These are phyloP conservation scores for Trifolium fragiferum DNA, from an alignment of 306 rosid genomes.

Conservation along the genomic window DNA sequence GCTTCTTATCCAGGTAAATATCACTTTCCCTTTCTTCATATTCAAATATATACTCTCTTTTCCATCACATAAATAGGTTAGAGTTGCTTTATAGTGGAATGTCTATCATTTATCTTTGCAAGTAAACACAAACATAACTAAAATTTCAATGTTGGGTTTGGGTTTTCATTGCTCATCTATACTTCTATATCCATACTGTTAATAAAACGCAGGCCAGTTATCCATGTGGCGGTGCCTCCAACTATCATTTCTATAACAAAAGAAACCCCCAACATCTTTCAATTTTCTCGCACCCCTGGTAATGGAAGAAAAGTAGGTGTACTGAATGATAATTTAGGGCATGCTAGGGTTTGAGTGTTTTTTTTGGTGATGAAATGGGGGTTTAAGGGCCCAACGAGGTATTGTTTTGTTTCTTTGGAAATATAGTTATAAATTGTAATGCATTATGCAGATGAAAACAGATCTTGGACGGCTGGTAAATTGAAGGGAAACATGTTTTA, in stretches of 20 bases:
- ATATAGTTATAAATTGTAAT: neutral
- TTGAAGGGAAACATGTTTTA: neutral
- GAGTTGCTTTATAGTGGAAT: neutral
- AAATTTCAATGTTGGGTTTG: conserved; percentile 5
- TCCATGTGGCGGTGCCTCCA: neutral
- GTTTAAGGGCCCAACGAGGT: no score
- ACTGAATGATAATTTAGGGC: conserved; percentile 8
- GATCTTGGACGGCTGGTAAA: neutral
- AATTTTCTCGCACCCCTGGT: neutral
- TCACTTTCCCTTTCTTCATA: conserved; percentile 31
- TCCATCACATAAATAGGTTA: conserved; percentile 6
- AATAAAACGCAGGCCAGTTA: neutral
- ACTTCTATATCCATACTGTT: neutral
- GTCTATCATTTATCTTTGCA: conserved; percentile 20
- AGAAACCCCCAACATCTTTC: neutral
- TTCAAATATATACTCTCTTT: conserved; percentile 28
- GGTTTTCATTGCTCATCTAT: neutral
- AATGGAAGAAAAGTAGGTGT: neutral
- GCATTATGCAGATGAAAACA: neutral
- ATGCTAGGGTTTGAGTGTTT: neutral
- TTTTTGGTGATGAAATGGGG: no score
- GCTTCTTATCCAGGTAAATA: conserved; percentile 84
- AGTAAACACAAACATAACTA: conserved; percentile 2
- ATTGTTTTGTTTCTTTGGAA: no score
- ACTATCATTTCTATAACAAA: neutral